Conservation (phyloP, 1,139 yeast genomes). For the Blastobotrys aristatus region DNA sequence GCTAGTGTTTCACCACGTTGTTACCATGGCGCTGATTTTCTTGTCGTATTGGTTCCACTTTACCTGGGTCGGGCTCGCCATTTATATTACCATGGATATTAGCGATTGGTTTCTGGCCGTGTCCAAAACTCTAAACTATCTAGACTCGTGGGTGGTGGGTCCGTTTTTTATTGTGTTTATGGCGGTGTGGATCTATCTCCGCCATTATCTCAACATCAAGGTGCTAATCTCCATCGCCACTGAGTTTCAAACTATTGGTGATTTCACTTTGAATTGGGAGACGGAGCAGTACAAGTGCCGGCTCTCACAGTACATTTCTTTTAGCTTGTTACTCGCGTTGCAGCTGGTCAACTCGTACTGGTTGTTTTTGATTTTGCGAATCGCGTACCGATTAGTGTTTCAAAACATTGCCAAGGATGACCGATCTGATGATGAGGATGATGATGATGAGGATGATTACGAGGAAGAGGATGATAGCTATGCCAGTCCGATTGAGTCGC, state of each 20-base stretch:
- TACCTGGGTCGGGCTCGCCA: conserved; percentile 90
- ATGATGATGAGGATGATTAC: conserved; percentile 37
- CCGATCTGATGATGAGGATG: conserved; percentile 82
- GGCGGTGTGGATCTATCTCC: conserved; percentile 73
- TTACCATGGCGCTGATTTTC: conserved; percentile 85
- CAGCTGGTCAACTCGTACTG: conserved; percentile 85
- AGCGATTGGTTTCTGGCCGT: conserved; percentile 83
- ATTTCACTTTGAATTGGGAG: conserved; percentile 75
- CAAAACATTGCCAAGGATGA: conserved; percentile 70
- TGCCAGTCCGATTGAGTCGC: conserved; percentile 7
- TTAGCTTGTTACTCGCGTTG: conserved; percentile 66
- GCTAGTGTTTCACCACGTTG: conserved; percentile 85
- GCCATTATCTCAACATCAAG: conserved; percentile 77
- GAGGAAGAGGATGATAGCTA: conserved; percentile 30
- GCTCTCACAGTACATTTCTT: conserved; percentile 89
- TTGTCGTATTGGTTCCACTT: conserved; percentile 91
- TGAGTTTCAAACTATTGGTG: conserved; percentile 81
- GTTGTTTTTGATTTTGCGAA: conserved; percentile 77
- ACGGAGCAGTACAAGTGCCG: conserved; percentile 94
- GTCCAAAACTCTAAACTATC: conserved; percentile 79
- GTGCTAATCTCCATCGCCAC: conserved; percentile 86
- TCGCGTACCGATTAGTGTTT: conserved; percentile 56
- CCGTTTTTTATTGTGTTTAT: conserved; percentile 69
- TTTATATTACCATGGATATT: conserved; percentile 92
- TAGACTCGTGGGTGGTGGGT: conserved; percentile 59